These are phyloP conservation scores for Mangifera indica DNA, from an alignment of 345 rosid genomes.

Conservation along the genomic window DNA sequence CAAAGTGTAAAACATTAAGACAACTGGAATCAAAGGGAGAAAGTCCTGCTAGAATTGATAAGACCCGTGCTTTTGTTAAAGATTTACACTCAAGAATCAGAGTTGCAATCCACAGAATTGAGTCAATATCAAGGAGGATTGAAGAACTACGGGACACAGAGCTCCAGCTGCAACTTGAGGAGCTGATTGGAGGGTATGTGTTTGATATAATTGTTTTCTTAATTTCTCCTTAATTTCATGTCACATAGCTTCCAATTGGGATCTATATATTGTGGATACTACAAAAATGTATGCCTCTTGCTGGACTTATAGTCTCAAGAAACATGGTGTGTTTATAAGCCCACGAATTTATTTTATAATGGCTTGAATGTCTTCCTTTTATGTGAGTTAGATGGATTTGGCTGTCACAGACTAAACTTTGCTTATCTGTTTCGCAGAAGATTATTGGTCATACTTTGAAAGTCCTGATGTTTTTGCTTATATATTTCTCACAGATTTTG, in stretches of 20 bases:
- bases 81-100: slow-evolving; percentile 92
- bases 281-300: background rate
- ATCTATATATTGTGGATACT: background rate
- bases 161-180: slow-evolving; percentile 97
- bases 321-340: background rate
- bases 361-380: background rate
- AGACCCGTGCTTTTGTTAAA: slow-evolving; percentile 84
- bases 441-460: background rate
- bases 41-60: slow-evolving; percentile 53
- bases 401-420: too few relatives aligned
- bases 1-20: slow-evolving; percentile 57
- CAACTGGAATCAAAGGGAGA: slow-evolving; percentile 70
- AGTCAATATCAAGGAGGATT: slow-evolving; percentile 80
- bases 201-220: background rate
- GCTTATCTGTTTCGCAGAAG: too few relatives aligned
- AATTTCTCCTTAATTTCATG: too few relatives aligned
- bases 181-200: slow-evolving; percentile 82
- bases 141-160: slow-evolving; percentile 92
- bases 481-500: too few relatives aligned
- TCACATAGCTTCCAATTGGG: background rate
- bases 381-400: too few relatives aligned
- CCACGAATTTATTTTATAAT: background rate
- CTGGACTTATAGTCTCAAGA: background rate
- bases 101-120: slow-evolving; percentile 89
- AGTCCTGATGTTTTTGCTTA: background rate